Percentiles rank a stretch among this genome's conserved stretches.
Evolutionary conservation across 129 eudicot genomes (phyloP).

Genomic region (Pseudognaphalium luteoalbum): DNA sequence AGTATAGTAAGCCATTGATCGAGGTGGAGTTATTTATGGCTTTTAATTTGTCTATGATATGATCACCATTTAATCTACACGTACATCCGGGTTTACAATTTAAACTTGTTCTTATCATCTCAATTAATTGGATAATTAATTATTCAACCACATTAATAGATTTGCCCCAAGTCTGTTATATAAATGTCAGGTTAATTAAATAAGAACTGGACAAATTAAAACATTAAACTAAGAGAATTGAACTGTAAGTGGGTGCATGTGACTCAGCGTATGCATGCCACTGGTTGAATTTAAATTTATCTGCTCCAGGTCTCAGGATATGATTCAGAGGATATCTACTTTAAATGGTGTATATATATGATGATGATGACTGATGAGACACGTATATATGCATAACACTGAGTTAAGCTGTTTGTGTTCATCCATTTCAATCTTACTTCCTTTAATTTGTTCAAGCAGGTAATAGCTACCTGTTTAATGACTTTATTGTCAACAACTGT

Average conservation of each 20-base stretch:
- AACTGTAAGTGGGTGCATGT: background rate
- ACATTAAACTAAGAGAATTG: background rate
- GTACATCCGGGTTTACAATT: background rate
- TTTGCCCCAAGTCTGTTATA: background rate
- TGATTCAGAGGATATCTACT: no score
- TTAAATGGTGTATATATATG: no score
- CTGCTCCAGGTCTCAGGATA: background rate
- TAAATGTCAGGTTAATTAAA: background rate
- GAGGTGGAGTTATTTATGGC: background rate
- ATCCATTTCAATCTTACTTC: background rate
- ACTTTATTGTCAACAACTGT: no score
- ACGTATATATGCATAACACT: background rate
- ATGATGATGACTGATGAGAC: no score
- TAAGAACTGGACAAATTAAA: background rate
- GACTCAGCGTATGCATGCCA: background rate
- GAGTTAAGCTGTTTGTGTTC: background rate
- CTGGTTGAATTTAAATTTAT: background rate
- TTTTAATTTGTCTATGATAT: background rate
- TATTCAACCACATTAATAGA: background rate
- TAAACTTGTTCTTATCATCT: background rate
- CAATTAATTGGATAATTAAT: background rate
- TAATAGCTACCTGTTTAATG: background rate
- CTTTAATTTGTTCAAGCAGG: background rate
- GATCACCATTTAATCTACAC: background rate
- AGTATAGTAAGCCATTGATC: background rate